Base-by-base conservation (phyloP, 2,329 filamentous ascomycete genomes). In the Phialemoniopsis sp. region DNA sequence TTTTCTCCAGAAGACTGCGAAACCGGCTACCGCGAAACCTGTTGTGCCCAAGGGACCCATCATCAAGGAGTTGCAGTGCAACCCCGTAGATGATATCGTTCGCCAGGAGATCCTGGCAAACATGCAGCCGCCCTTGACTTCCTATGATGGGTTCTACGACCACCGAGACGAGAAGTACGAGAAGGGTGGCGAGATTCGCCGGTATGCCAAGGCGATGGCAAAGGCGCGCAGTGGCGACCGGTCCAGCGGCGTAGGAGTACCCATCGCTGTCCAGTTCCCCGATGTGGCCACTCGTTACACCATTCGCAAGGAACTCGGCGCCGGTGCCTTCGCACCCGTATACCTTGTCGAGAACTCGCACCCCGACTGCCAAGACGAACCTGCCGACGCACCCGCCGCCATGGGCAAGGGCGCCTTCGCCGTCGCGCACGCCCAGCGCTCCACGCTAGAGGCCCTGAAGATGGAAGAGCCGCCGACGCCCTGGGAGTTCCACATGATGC, bases 401-500 rank as follows among this genome's bases (percentile, higher is more conserved):
- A 68, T 85, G 75, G 79, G 82, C 40, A 81, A 78, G 52, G 75
- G 80, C 21, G 63, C 71, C 12, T 79, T 83, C 53, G 68, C 76
- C n/a, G 54, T 71, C 9, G 67, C 66, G 28, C 66, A 69, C 34
- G 51, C 60, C 1, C 65, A 67, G 30, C 80, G 86, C 32, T 68
- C 68, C 32, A 47, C 68, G 2, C 72, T 93, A 5, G 89, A 96
- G 61, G 93, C 93, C 2, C 73, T 98, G 51, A 98, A 98, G 64
- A 90, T 95, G 80, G 93, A 98, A 64, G 78, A 85, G 26, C 89
- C 90, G 1, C 87, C 91, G 0, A 85, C 82, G 5, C 75, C 87
- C 0, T 98, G 93, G 93, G 93, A 98, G 57, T 98, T 97, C 57
- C 87, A 95, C 64, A 94, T 98, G 62, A 89, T 97, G 69, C 84